phyloP scores from a whole-genome alignment of 169 alveolate species.

The Plasmodium inui region DNA sequence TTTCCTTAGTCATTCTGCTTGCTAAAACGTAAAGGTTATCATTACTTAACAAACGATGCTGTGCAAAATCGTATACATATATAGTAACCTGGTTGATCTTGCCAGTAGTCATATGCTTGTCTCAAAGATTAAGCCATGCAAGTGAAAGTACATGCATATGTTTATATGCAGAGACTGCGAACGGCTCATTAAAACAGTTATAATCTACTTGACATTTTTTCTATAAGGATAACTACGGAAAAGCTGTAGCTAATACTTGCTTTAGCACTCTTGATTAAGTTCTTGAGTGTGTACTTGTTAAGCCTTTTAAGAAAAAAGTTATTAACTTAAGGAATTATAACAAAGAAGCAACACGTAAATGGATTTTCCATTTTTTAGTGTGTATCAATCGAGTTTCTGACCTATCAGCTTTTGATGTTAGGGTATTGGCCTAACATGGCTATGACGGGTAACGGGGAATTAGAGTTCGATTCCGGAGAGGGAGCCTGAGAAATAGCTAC shows the following conservation, averaged over 20 bases:
- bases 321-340: constrained; percentile 64
- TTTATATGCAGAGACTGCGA: constrained; percentile 84
- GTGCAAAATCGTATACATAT: neutral
- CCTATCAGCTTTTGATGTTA: constrained; percentile 88
- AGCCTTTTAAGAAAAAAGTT: constrained; percentile 36
- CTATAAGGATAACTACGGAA: constrained; percentile 77
- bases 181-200: constrained; percentile 88
- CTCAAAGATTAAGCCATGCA: constrained; percentile 96
- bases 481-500: constrained; percentile 94
- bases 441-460: constrained; percentile 95
- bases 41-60: neutral
- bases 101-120: constrained; percentile 98
- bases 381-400: constrained; percentile 73
- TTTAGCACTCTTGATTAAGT: neutral
- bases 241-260: constrained; percentile 78
- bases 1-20: neutral
- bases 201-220: constrained; percentile 76
- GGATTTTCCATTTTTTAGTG: constrained; percentile 37
- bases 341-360: constrained; percentile 76
- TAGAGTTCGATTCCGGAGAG: constrained; percentile 97
- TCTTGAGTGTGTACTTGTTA: constrained; percentile 39
- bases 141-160: constrained; percentile 89
- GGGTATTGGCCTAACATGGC: constrained; percentile 95
- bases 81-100: constrained; percentile 97
- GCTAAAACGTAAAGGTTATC: neutral